Base-by-base conservation (phyloP, 305 asterid species). In the Caryopteris hybrid region DNA sequence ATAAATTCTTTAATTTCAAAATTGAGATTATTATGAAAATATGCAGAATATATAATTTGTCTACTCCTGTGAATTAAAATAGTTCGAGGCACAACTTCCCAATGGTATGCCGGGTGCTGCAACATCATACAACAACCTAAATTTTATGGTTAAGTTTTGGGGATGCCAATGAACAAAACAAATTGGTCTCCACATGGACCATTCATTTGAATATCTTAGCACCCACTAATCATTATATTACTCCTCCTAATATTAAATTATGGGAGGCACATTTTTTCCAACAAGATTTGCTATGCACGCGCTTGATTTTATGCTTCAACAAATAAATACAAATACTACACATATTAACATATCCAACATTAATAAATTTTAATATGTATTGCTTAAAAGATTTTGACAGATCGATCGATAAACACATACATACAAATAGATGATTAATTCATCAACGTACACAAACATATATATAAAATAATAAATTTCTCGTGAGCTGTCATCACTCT, bases 161-260 rank as follows among this genome's bases (percentile, higher is more conserved):
- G 53, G 55, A 55, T 16, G 42, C 20, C 42, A 16, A 39, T 17
- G 14, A 61, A 42, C 38, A 41, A 16, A 41, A 13, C 53, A 61
- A 21, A 7, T 59, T 61, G 66, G 52, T 42, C 53, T 14, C 29
- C 66, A 61, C 66, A 61, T 61, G 39, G 53, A 61, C 53, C 21
- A 21, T n/a, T 6, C 5, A 41, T 39, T 42, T 21, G 13, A 21
- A 22, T 6, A 59, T 12, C 0, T 29, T 1, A 17, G 11, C 11
- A n/a, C 46, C 53, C 52, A 61, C 23, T 23, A 61, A 13, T 61
- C 22, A n/a, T 61, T 8, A 13, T 42, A 41, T 61, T 54, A 7
- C 3, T 23, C 5, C 22, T 16, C 9, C 43, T 33, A 36, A 59
- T 38, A 34, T 11, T 36, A 29, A 29, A 29, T 58, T 36, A 54